Evolutionary conservation across 305 asterid genomes (phyloP).

Genomic region (Rubia tinctorum): DNA sequence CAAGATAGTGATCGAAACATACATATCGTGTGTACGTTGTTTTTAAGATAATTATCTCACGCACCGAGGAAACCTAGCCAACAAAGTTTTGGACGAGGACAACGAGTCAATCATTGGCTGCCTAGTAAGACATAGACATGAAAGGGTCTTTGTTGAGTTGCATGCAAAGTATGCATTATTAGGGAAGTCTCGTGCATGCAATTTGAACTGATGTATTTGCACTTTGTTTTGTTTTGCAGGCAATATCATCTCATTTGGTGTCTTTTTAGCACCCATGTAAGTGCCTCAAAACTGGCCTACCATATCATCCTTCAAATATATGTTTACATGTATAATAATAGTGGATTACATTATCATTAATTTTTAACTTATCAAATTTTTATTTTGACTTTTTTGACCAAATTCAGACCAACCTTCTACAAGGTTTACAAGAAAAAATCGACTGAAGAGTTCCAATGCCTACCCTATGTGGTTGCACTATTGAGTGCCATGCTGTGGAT

Average conservation of each 20-base stretch:
- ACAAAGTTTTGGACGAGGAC: neutral
- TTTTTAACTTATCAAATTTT: neutral
- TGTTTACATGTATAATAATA: too few species aligned
- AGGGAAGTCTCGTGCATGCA: neutral
- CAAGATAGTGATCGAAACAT: too few species aligned
- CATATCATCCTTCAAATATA: neutral
- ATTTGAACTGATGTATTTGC: neutral
- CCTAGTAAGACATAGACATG: neutral
- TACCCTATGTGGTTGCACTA: conserved; percentile 26
- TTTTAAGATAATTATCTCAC: neutral
- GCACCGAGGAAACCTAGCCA: neutral
- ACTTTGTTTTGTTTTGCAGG: conserved; percentile 4
- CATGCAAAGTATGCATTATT: neutral
- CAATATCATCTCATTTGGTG: conserved; percentile 17
- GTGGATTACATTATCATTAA: neutral
- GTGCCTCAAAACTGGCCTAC: neutral
- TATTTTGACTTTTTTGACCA: neutral
- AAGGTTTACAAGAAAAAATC: conserved; percentile 25
- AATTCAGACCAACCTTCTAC: conserved; percentile 23
- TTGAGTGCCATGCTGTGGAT: conserved; percentile 28
- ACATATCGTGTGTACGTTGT: too few species aligned
- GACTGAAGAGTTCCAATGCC: conserved; percentile 22
- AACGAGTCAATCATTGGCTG: neutral
- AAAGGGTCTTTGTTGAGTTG: neutral
- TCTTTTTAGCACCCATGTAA: conserved; percentile 19